Evolutionary conservation across 179 eudicot genomes (phyloP).

Genomic region (Silene coronaria): DNA sequence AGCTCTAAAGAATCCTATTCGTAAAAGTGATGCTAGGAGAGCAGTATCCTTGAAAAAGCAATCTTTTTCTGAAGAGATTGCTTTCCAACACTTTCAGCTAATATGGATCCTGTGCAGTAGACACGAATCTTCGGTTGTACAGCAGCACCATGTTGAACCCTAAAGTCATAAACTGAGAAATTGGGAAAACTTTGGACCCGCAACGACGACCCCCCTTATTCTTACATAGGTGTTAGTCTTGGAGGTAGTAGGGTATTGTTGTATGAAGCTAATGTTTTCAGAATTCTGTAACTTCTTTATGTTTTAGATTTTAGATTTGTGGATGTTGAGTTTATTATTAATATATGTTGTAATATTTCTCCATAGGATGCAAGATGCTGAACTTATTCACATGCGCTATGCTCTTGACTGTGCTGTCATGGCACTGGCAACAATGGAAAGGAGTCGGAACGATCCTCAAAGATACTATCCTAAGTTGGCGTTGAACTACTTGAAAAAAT

Average conservation of each 20-base stretch:
- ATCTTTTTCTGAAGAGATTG: too few species aligned
- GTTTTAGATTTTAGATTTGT: too few species aligned
- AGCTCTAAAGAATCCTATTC: too few species aligned
- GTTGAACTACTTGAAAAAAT: constrained; percentile 49
- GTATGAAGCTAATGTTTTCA: not conserved
- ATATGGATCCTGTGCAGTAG: too few species aligned
- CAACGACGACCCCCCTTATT: not conserved
- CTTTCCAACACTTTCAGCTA: too few species aligned
- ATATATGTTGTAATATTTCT: constrained; percentile 2
- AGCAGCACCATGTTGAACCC: not conserved
- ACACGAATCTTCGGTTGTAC: not conserved
- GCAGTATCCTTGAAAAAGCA: too few species aligned
- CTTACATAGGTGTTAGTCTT: not conserved
- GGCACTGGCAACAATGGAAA: constrained; percentile 85
- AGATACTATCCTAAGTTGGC: constrained; percentile 45
- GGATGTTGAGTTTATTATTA: not conserved
- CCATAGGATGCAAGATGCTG: constrained; percentile 82
- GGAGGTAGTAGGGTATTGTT: not conserved
- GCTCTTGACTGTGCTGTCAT: constrained; percentile 81
- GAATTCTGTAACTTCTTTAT: not conserved
- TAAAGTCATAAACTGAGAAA: not conserved
- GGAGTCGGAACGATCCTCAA: constrained; percentile 44
- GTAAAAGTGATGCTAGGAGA: too few species aligned
- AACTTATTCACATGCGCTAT: constrained; percentile 95
- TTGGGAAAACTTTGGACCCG: not conserved